Evolutionary conservation across 441 rosid species (phyloP).

Genomic region (Populus tomentosa): DNA sequence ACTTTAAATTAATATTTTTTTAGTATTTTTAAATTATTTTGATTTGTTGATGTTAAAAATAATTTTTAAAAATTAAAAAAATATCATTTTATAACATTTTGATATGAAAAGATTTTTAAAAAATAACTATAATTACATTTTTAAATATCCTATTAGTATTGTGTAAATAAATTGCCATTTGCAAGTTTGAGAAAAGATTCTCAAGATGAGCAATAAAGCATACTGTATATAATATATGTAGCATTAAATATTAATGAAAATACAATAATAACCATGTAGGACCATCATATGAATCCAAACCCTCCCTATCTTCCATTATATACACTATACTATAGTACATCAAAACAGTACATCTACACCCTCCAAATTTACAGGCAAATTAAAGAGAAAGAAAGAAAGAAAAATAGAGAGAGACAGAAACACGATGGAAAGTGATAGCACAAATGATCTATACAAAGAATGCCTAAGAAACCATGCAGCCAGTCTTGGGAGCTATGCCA

Average conservation of each 20-base stretch:
- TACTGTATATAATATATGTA: not conserved
- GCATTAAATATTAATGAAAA: too few species aligned
- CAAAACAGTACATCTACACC: not conserved
- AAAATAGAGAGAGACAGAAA: constrained; percentile 22
- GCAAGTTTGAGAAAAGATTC: not conserved
- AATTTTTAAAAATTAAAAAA: too few species aligned
- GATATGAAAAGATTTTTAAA: too few species aligned
- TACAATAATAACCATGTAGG: not conserved
- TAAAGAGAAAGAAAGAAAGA: not conserved
- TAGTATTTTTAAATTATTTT: too few species aligned
- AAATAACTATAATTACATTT: too few species aligned
- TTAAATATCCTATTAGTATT: too few species aligned
- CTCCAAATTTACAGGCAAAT: not conserved
- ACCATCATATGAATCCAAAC: not conserved
- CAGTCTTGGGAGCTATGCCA: constrained; percentile 67
- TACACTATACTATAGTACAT: not conserved
- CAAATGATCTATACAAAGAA: constrained; percentile 48
- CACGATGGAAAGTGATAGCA: constrained; percentile 10
- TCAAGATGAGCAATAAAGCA: too few species aligned
- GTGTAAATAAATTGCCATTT: not conserved
- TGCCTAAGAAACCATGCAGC: constrained; percentile 86
- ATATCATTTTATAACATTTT: too few species aligned
- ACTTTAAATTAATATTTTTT: too few species aligned
- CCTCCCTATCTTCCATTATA: not conserved
- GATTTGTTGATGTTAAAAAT: too few species aligned